Base-by-base conservation (phyloP, 2,329 filamentous ascomycete species). In the Aspergillus nomiae region DNA sequence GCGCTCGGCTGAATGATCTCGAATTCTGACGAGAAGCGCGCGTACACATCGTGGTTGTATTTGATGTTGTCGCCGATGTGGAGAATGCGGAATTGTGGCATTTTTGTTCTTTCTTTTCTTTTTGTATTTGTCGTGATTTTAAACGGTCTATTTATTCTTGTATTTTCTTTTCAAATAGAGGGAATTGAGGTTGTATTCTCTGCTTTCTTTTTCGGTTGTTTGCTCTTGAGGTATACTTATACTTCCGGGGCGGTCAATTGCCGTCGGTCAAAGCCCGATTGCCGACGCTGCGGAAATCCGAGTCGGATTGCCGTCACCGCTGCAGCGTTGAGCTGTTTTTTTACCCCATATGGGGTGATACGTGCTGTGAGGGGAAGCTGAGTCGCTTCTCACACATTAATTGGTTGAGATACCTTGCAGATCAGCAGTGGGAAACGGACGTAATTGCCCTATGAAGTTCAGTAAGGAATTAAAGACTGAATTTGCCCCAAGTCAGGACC, bases 21-120 rank as follows among this genome's bases (percentile, higher is more conserved):
- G 61, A 83, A 84, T 5, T 74, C 67, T 0, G 78, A 70, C 0
- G 70, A 65, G 59, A 84, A 81, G 11, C 76, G 71, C 1, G 75
- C 63, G 68, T 82, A 79, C 38, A 80, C 74, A 1, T 80, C 76
- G 46, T 78, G 76, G 63, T 83, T 83, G 70, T 83, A 83, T 63
- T 81, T 81, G 64, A 84, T 82, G 21, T 78, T 74, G 36, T 82
- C 81, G 32, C 82, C 82, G 12, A 84, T 67, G 61, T 80, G 79
- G 21, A 83, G 77, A 46, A 83, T 73, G 11, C 71, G 74, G 21
- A 75, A 77, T 59, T 80, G 75, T 12, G 24, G 7, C 69, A 72
- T 74, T 58, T 26, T 26, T 50, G 1, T 50, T 51, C 6, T 16
- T n/a, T 11, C 7, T 11, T 53, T n/a, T 28, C 30, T 34, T 19